A percentile compares a stretch with the other conserved stretches of the same genome.
Conservation (phyloP, 75 land plant species). For the Pinus tabuliformis region DNA sequence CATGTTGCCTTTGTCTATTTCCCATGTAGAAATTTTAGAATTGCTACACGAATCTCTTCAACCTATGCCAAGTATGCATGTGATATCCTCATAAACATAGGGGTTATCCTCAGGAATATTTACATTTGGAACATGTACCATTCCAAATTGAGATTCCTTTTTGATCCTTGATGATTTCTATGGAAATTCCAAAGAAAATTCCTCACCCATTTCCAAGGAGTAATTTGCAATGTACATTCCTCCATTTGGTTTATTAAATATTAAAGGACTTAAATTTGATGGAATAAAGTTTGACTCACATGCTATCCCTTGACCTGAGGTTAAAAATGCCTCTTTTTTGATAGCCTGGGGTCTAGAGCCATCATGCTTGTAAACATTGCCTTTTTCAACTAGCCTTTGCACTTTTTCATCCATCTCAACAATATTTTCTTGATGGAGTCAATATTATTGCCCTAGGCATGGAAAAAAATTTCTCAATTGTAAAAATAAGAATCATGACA, state of each 20-base stretch:
- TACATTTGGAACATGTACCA: constrained; percentile 8
- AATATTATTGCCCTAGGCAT: background rate
- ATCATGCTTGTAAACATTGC: constrained; percentile 1
- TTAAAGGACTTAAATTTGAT: constrained; percentile 21
- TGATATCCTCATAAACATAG: constrained; percentile 39
- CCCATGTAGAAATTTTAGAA: constrained; percentile 30
- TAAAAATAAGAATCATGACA: constrained; percentile 2
- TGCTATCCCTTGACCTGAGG: constrained; percentile 4
- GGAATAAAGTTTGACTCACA: constrained; percentile 5
- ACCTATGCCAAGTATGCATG: constrained; percentile 35
- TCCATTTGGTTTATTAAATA: constrained; percentile 12
- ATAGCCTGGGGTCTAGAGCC: constrained; percentile 2
- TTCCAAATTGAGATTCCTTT: background rate
- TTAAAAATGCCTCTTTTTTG: constrained; percentile 5
- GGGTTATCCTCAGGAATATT: constrained; percentile 16
- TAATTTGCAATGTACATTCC: constrained; percentile 47
- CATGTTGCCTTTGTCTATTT: constrained; percentile 16
- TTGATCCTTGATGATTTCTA: constrained; percentile 37
- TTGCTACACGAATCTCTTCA: constrained; percentile 47
- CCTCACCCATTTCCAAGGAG: constrained; percentile 81
- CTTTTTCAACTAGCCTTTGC: background rate
- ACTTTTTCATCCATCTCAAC: constrained; percentile 10
- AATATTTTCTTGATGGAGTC: background rate
- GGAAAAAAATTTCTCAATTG: background rate
- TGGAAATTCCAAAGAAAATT: constrained; percentile 69